phyloP scores from a whole-genome alignment of 2,329 filamentous ascomycete genomes.

The Apiospora hydei region DNA sequence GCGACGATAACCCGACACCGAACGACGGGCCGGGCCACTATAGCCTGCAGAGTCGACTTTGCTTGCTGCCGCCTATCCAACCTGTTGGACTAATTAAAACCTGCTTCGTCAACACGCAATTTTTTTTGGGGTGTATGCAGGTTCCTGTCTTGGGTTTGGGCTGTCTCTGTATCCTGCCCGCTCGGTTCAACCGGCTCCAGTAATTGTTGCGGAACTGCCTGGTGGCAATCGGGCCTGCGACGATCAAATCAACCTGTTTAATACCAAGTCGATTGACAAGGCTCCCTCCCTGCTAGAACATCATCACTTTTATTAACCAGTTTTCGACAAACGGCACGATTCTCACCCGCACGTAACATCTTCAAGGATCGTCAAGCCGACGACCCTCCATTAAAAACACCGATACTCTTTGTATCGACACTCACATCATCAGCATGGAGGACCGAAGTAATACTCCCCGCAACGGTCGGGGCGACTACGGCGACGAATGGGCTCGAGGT shows the following conservation, averaged over 20 bases:
- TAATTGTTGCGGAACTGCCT: constrained; percentile 19
- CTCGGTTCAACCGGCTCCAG: constrained; percentile 17
- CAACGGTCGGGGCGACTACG: constrained; percentile 53
- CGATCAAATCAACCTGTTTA: constrained; percentile 20
- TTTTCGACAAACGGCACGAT: not conserved
- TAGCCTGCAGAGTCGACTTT: constrained; percentile 24
- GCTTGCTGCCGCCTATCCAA: constrained; percentile 13
- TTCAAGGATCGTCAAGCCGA: not conserved
- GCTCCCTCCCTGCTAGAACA: not conserved
- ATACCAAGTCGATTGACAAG: constrained; percentile 11
- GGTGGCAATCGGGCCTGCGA: constrained; percentile 18
- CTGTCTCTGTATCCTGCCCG: not conserved
- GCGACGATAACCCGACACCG: constrained; percentile 25
- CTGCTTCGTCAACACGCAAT: not conserved
- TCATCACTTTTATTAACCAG: not conserved
- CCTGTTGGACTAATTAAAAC: not conserved
- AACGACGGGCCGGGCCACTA: constrained; percentile 28
- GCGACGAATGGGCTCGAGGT: constrained; percentile 79
- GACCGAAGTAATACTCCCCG: constrained; percentile 34
- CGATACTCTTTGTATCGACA: not conserved
- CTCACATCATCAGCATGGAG: constrained; percentile 35
- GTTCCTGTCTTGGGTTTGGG: not conserved
- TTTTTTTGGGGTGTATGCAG: constrained; percentile 1
- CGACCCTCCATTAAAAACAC: not conserved
- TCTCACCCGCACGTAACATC: not conserved